Evolutionary conservation across 2,329 filamentous ascomycete species (phyloP).

Genomic region (Paracorniculantispora psalliotae): DNA sequence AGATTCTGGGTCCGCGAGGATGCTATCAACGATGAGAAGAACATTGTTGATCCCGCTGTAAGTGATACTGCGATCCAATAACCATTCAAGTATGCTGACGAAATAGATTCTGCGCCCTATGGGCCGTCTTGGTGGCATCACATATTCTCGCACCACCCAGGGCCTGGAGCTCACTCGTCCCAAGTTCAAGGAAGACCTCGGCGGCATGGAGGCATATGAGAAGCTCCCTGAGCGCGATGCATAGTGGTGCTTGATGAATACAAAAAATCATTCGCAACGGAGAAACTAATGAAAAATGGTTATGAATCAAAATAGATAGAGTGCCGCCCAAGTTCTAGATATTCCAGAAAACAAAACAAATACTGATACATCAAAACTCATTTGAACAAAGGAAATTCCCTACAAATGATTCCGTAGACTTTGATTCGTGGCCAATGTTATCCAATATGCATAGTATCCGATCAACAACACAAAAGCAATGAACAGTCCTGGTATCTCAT

Average conservation of each 20-base stretch:
- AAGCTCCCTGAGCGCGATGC: slow-evolving; percentile 34
- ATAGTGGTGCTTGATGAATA: not conserved
- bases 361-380: not conserved
- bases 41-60: slow-evolving; percentile 66
- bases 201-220: slow-evolving; percentile 50
- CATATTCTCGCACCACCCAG: slow-evolving; percentile 68
- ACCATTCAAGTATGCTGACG: slow-evolving; percentile 4
- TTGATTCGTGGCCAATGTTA: not conserved
- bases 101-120: slow-evolving; percentile 67
- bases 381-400: not conserved
- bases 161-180: slow-evolving; percentile 66
- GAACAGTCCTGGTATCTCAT: slow-evolving; percentile 16
- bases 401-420: not conserved
- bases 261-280: not conserved
- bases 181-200: slow-evolving; percentile 48
- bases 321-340: not conserved
- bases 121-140: slow-evolving; percentile 77
- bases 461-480: slow-evolving; percentile 10
- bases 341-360: not conserved
- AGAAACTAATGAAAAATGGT: not conserved
- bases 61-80: slow-evolving; percentile 31
- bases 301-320: not conserved
- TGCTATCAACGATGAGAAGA: slow-evolving; percentile 73
- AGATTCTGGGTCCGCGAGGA: slow-evolving; percentile 88
- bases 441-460: not conserved